Conservation (phyloP, 2,329 filamentous ascomycete genomes). For the Cercospora sojina region DNA sequence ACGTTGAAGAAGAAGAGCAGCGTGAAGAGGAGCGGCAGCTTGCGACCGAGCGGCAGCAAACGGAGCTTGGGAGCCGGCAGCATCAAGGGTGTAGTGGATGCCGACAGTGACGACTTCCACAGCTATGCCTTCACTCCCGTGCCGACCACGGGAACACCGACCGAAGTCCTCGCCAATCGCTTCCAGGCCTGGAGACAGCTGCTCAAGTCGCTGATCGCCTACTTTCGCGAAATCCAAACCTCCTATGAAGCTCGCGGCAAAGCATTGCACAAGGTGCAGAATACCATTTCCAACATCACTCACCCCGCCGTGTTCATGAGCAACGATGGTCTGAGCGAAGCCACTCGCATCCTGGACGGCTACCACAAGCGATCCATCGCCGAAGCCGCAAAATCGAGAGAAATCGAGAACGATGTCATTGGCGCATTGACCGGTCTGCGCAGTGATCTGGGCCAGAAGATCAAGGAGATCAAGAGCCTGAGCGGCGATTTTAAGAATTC, state of each 20-base stretch:
- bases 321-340: constrained; percentile 83
- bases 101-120: constrained; percentile 66
- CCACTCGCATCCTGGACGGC: constrained; percentile 72
- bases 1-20: constrained; percentile 89
- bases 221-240: constrained; percentile 87
- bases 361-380: constrained; percentile 78
- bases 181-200: constrained; percentile 97
- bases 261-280: constrained; percentile 75
- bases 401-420: constrained; percentile 90
- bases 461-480: constrained; percentile 95
- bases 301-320: constrained; percentile 73
- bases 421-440: constrained; percentile 79
- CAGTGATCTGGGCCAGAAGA: constrained; percentile 89
- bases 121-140: constrained; percentile 89
- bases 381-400: constrained; percentile 83
- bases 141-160: constrained; percentile 81
- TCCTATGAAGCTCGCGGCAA: constrained; percentile 87
- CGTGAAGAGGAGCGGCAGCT: constrained; percentile 68
- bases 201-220: constrained; percentile 88
- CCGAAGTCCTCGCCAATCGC: constrained; percentile 78
- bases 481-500: constrained; percentile 96
- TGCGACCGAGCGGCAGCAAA: constrained; percentile 77
- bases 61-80: constrained; percentile 82
- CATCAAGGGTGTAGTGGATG: constrained; percentile 67
- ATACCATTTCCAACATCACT: constrained; percentile 76